Evolutionary conservation across 73 alveolate species (phyloP), one percentile per base, ranked within the genome.

Genomic region (Uronychia setigera): DNA sequence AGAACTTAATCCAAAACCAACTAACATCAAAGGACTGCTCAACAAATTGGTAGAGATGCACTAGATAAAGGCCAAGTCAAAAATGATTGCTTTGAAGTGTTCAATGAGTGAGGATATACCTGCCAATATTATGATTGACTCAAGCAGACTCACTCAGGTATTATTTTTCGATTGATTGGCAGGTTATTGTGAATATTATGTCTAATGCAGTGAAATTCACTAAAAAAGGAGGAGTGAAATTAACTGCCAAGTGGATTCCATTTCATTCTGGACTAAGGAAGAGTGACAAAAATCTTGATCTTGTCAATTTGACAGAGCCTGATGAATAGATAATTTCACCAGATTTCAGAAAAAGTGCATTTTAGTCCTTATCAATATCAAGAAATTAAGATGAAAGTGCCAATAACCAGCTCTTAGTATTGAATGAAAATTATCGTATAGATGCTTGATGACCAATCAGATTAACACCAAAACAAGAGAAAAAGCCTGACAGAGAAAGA

Each of bases 121-220:
- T 46, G 5, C 67, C 19, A 19, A 46, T 5, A 5, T 46, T 5
- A 46, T 46, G 5, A 19, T 46, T 46, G 67, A 46, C 19, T 46
- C 67, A 46, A 46, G 67, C 67, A 46, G 67, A 46, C 19, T 46
- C 67, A 46, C 67, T 19, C 67, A 46, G 67, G 67, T 46, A 46
- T 11, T 5, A 46, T 19, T 11, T 11, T 46, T 46, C 67, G 5
- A 46, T 11, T 11, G 5, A 46, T 11, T 11, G 67, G 67, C 5
- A 46, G 67, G 19, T 46, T 19, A 46, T 46, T 46, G 67, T 46
- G 67, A 46, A 46, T 19, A 11, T 46, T 11, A 46, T 46, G 5
- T 46, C 67, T 11, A 46, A 46, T 46, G 67, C 67, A 11, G 19
- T 46, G 5, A 46, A 46, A 19, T 46, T 46, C 67, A 46, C 67